These are phyloP conservation scores for Fraxinus greggii DNA, from an alignment of 305 asterid species.

Conservation along the genomic window DNA sequence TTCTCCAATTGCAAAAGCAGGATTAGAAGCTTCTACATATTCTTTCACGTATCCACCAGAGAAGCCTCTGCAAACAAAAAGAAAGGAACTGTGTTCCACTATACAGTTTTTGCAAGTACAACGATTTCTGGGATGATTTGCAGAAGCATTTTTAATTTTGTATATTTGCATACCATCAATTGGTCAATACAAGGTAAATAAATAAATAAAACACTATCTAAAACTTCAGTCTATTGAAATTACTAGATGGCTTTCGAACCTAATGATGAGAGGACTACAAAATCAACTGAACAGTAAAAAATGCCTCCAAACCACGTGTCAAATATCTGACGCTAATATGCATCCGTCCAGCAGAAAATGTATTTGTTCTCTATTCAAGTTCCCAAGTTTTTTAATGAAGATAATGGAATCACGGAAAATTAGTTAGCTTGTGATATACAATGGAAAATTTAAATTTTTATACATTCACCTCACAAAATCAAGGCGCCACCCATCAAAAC, in stretches of 20 bases:
- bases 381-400: not conserved
- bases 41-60: constrained; percentile 58
- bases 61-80: constrained; percentile 42
- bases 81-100: not conserved
- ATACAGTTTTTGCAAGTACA: not conserved
- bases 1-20: constrained; percentile 60
- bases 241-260: not conserved
- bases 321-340: not conserved
- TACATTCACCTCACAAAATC: constrained; percentile 49
- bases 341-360: not conserved
- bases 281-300: not conserved
- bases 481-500: constrained; percentile 66
- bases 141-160: not conserved
- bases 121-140: not conserved
- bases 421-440: not conserved
- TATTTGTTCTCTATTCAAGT: not conserved
- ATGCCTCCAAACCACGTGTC: not conserved
- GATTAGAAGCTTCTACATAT: constrained; percentile 56
- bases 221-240: not conserved
- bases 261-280: not conserved
- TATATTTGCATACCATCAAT: not conserved
- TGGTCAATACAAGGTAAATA: not conserved
- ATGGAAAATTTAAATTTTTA: not conserved
- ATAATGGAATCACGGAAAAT: not conserved
- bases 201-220: not conserved